Conservation (phyloP, 1,284 basidiomycete genomes). For the Cryptococcus sp. region DNA sequence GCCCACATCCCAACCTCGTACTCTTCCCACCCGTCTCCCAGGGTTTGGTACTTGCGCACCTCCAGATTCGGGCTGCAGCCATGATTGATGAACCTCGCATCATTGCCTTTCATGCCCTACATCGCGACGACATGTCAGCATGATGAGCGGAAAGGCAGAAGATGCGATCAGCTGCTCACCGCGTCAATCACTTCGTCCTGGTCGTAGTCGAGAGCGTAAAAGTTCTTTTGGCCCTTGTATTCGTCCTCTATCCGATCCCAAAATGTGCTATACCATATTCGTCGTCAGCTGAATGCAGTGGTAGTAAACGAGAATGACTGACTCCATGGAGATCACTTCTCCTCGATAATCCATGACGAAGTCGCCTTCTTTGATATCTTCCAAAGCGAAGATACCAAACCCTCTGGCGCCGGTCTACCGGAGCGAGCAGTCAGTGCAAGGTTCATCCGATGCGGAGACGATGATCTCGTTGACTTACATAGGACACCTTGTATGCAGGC, state of each 20-base stretch:
- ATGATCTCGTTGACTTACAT: conserved; percentile 31
- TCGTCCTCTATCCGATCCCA: conserved; percentile 42
- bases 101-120: conserved; percentile 55
- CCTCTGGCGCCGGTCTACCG: conserved; percentile 54
- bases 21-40: conserved; percentile 53
- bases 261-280: conserved; percentile 33
- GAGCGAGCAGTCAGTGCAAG: background rate
- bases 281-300: background rate
- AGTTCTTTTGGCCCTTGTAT: conserved; percentile 49
- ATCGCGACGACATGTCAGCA: background rate
- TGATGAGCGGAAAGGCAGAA: background rate
- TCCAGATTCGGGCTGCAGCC: conserved; percentile 54
- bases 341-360: conserved; percentile 57
- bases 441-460: background rate
- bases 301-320: conserved; percentile 7
- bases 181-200: conserved; percentile 56
- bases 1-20: conserved; percentile 56
- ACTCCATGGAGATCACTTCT: conserved; percentile 49
- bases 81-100: conserved; percentile 57
- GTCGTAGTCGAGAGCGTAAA: conserved; percentile 56
- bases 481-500: conserved; percentile 42
- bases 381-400: conserved; percentile 53
- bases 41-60: conserved; percentile 49
- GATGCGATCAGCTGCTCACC: conserved; percentile 25
- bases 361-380: conserved; percentile 51